Evolutionary conservation across 306 rosid species (phyloP), one percentile per base, ranked within the genome.

Genomic region (Argentina anserina): DNA sequence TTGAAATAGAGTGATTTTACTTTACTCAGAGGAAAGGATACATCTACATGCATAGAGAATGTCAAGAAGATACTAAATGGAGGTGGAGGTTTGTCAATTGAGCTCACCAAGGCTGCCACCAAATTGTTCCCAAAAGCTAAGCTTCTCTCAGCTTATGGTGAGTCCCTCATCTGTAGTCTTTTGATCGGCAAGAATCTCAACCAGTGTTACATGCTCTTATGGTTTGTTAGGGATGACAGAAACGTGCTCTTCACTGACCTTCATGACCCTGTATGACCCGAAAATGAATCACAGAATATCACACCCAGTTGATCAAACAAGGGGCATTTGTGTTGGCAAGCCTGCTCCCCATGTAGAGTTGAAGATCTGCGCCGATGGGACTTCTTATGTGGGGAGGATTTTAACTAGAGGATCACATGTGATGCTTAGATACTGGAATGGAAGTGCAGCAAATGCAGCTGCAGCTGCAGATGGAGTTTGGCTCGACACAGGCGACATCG

Each of bases 401-500:
- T 85, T 94, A 78, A 91, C 97, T 5, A 88, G 99, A 90, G 99
- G 99, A 45, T 91, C 91, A n/a, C 97, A 94, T 77, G 69, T 80
- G 56, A 94, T 94, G 99, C 86, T 91, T 62, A 47, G 87, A 55
- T 91, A 94, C 77, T 94, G 96, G 94, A 86, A 79, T 26, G 87
- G 81, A 85, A 81, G 28, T 82, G 78, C 47, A 49, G 25, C 81
- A 74, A 80, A 71, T 65, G 41, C 86, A 39, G 68, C 42, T 61
- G 25, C 77, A 25, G 75, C 42, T 75, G 67, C 69, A n/a, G 60
- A 49, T 58, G 87, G 82, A 56, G 80, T 28, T 21, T 91, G 99
- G 99, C 84, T 94, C 42, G 97, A 94, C 86, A 91, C 97, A 20
- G 95, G 97, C 52, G 99, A 94, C 79, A 78, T 87, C 72, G 97